These are phyloP conservation scores for Mycothermus thermophilus DNA, from an alignment of 495 filamentous ascomycete genomes.

Conservation along the genomic window DNA sequence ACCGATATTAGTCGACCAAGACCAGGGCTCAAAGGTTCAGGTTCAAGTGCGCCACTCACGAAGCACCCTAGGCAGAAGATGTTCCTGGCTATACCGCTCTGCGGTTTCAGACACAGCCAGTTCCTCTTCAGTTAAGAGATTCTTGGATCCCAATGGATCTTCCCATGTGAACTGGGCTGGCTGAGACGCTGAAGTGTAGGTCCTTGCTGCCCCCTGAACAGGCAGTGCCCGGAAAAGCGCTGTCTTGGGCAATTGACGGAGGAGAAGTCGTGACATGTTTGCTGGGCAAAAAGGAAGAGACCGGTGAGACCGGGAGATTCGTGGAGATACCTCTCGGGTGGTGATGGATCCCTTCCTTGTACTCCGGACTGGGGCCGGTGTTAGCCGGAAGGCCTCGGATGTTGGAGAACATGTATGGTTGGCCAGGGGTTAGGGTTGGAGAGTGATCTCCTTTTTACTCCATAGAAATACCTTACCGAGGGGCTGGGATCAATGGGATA, in stretches of 20 bases:
- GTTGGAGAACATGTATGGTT: background rate
- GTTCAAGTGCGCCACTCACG: slow-evolving; percentile 42
- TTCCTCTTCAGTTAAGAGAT: slow-evolving; percentile 77
- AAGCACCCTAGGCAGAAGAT: slow-evolving; percentile 68
- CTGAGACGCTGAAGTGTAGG: slow-evolving; percentile 14
- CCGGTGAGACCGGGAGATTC: background rate
- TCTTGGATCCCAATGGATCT: slow-evolving; percentile 65
- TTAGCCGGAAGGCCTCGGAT: slow-evolving; percentile 1
- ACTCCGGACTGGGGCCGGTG: background rate
- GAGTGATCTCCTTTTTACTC: background rate
- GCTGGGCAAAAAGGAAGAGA: too few species aligned
- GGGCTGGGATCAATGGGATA: too few species aligned
- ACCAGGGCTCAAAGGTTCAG: background rate
- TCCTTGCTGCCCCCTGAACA: slow-evolving; percentile 4
- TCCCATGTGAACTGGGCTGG: slow-evolving; percentile 67
- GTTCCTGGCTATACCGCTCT: slow-evolving; percentile 84
- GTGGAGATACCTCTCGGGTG: background rate
- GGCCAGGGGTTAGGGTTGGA: slow-evolving; percentile 4
- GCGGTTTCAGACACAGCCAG: slow-evolving; percentile 78
- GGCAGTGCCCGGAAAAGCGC: slow-evolving; percentile 2
- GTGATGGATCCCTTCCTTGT: background rate
- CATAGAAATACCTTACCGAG: too few species aligned
- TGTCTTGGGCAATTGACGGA: slow-evolving; percentile 9
- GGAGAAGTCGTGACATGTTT: slow-evolving; percentile 17
- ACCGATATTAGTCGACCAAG: slow-evolving; percentile 7